A percentile compares a stretch with the other conserved stretches of the same genome.
Evolutionary conservation across 2,329 filamentous ascomycete species (phyloP).

Genomic region (Pseudogymnoascus sp.): DNA sequence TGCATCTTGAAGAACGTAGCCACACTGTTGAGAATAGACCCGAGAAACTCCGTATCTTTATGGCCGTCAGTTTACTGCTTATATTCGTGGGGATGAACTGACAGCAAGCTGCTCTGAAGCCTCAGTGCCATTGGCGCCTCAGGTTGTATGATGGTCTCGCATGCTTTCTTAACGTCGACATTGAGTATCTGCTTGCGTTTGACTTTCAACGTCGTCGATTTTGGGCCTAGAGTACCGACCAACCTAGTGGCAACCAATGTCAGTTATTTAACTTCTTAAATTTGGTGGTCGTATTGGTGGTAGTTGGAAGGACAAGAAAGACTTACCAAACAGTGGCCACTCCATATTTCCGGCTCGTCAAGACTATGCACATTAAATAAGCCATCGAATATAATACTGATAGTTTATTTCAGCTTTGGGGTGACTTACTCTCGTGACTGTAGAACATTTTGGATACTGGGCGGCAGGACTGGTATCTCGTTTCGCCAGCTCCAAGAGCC

Average conservation of each 20-base stretch:
- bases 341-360: slow-evolving; percentile 80
- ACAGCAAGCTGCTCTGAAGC: slow-evolving; percentile 82
- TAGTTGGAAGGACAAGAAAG: background rate
- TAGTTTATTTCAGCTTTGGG: background rate
- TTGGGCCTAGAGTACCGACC: slow-evolving; percentile 76
- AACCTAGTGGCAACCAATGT: slow-evolving; percentile 51
- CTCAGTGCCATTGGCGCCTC: slow-evolving; percentile 83
- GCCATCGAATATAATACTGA: background rate
- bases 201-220: slow-evolving; percentile 62
- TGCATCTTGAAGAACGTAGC: slow-evolving; percentile 75
- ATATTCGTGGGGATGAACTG: slow-evolving; percentile 22
- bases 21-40: slow-evolving; percentile 80
- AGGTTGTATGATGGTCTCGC: slow-evolving; percentile 77
- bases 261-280: background rate
- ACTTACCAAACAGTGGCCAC: slow-evolving; percentile 88
- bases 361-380: slow-evolving; percentile 42
- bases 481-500: background rate
- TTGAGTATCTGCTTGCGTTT: slow-evolving; percentile 80
- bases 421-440: slow-evolving; percentile 75
- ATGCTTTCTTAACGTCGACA: slow-evolving; percentile 80
- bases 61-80: slow-evolving; percentile 11
- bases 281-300: background rate
- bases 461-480: too few relatives aligned
- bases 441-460: slow-evolving; percentile 65
- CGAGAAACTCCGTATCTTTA: slow-evolving; percentile 67